Evolutionary conservation across 805 yeast genomes (phyloP), one percentile per base, ranked within the genome.

Genomic region (Kluyveromyces dobzhanskii): DNA sequence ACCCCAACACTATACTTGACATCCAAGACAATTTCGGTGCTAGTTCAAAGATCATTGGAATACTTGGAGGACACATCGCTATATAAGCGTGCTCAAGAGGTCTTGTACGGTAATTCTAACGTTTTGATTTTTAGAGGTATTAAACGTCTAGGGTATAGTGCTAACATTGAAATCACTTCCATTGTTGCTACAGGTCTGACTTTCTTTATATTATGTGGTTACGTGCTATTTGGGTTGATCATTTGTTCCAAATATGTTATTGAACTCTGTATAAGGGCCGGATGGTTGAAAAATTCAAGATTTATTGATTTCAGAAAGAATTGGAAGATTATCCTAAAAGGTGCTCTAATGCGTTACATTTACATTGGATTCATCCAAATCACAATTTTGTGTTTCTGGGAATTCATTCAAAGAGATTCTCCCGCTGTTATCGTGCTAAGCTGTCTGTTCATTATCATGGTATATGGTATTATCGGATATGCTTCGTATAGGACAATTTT

Each of bases 351-450:
- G 47, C 74, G 94, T 58, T 82, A 86, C 53, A 71, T 85, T 40
- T 80, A 75, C 51, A 85, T 88, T 55, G 96, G 94, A 0, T 86
- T 85, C 60, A 78, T 94, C 3, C 94, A 87, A 59, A 62, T 88
- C 42, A 68, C 78, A 13, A 75, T 87, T 38, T 70, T 88, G 42
- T 78, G 95, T 9, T 67, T 87, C 39, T 88, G 94, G 92, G 95
- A 88, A 65, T 87, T 86, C 59, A 75, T 81, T 6, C 71, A 71
- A 51, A 65, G 72, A 38, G 96, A 88, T 54, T 86, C 96, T 1
- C 82, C 94, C 1, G 96, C 95, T 1, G 86, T 88, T 23, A 76
- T 88, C 42, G 87, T 85, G 4, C 63, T 85, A 43, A 90, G 95
- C 2, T 80, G 75, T 27, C 62, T 88, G 35, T 78, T 85, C 59